Evolutionary conservation across 306 rosid genomes (phyloP).

Genomic region (Corylus heterophylla): DNA sequence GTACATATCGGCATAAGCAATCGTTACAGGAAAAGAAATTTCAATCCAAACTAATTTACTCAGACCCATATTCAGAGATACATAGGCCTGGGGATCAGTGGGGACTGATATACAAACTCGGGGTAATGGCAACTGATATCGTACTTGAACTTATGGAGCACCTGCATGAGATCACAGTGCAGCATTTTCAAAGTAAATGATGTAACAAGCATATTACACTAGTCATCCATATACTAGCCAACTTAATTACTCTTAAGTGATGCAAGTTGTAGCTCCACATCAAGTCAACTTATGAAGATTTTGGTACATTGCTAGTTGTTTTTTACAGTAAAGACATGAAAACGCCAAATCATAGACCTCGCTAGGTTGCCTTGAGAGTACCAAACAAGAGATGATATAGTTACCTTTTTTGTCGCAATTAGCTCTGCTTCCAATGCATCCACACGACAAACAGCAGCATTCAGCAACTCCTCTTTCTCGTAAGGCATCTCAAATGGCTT

Average conservation of each 20-base stretch:
- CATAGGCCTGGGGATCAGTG: background rate
- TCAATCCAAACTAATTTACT: background rate
- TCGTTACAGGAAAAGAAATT: background rate
- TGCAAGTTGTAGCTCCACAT: background rate
- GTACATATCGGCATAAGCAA: background rate
- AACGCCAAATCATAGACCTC: background rate
- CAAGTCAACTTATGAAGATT: background rate
- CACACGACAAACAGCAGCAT: constrained; percentile 87
- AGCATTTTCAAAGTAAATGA: background rate
- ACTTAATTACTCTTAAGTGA: background rate
- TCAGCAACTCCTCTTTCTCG: constrained; percentile 83
- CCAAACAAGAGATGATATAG: constrained; percentile 6
- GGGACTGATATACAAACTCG: background rate
- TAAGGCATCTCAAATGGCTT: constrained; percentile 78
- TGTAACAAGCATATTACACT: background rate
- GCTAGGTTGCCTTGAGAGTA: constrained; percentile 2
- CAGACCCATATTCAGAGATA: background rate
- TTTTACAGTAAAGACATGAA: background rate
- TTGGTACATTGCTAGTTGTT: background rate
- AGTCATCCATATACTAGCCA: background rate
- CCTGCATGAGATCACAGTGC: background rate
- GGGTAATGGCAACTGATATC: background rate
- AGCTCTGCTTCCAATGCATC: constrained; percentile 92
- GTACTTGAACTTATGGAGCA: background rate
- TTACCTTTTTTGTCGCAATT: constrained; percentile 78